Evolutionary conservation across 805 yeast genomes (phyloP).

Genomic region (Yamadazyma paraphyllophila): DNA sequence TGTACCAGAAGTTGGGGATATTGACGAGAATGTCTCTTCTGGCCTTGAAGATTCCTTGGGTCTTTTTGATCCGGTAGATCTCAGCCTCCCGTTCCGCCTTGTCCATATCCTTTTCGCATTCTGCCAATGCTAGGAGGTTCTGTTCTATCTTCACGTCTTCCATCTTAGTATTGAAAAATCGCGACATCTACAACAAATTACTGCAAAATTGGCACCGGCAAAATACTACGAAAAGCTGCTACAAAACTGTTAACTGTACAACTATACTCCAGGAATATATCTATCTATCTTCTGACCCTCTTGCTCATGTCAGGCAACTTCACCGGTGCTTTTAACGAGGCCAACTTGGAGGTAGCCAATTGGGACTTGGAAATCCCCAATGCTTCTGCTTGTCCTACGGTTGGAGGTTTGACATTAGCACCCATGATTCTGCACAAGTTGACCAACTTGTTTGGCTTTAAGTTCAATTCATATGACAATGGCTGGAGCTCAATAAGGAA

Average conservation of each 20-base stretch:
- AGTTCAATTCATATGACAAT: constrained; percentile 76
- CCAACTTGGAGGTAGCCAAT: constrained; percentile 70
- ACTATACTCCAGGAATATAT: too few relatives aligned
- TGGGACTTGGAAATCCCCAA: constrained; percentile 61
- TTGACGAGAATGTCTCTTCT: constrained; percentile 52
- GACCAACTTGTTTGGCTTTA: constrained; percentile 71
- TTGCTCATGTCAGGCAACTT: constrained; percentile 79
- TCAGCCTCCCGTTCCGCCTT: constrained; percentile 61
- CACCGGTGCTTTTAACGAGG: constrained; percentile 83
- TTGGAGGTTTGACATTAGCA: constrained; percentile 68
- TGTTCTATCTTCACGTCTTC: constrained; percentile 19
- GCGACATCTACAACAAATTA: too few relatives aligned
- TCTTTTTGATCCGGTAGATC: constrained; percentile 47
- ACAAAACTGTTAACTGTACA: not conserved
- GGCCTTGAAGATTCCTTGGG: constrained; percentile 55
- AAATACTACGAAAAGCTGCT: too few relatives aligned
- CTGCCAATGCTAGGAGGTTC: constrained; percentile 46
- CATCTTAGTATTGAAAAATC: too few relatives aligned
- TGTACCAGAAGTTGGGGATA: constrained; percentile 84
- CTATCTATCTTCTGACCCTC: constrained; percentile 45
- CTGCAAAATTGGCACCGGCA: too few relatives aligned
- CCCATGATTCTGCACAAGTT: constrained; percentile 79
- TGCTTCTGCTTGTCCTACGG: constrained; percentile 73
- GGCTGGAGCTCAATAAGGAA: constrained; percentile 76
- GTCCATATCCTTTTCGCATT: constrained; percentile 58